Base-by-base conservation (phyloP, 768 basidiomycete genomes). In the Tulasnella sp. region DNA sequence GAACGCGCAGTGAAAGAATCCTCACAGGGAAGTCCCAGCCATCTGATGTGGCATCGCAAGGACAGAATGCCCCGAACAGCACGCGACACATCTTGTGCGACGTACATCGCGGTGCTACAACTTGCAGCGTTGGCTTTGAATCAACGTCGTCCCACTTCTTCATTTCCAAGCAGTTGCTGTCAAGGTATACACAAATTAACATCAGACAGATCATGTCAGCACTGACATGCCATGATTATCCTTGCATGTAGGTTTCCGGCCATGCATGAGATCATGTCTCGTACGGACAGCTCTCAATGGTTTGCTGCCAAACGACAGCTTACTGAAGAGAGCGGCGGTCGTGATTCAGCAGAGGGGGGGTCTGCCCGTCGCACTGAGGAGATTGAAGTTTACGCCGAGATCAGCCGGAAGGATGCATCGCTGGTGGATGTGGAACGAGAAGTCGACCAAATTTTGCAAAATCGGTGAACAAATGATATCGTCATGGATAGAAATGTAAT, bases 341-440 rank as follows among this genome's bases (percentile, higher is more conserved):
- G 19, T 7, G 23, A 53, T 19, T 10, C 24, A n/a, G 24, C 21
- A 9, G 23, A 24, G 21, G 42, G 24, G 32, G 41, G 4, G 11
- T 27, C 24, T n/a, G 21, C 23, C 11, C 34, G 34, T 5, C 34
- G 34, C 7, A 5, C 34, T 7, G 34, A 15, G 15, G 34, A 38
- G 15, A 24, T 41, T 4, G 42, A 56, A 26, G 41, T 34, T 24
- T 56, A 24, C 15, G 55, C 45, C 9, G 55, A 56, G 44, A 43
- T 56, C 4, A 24, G 55, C 15, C 21, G 55, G 21, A 56, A 56
- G 55, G 55, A 56, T 8, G 55, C 41, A 15, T 56, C 55, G 41
- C 55, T 56, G 3, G 55, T 56, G 10, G 55, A 56, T 27, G 55
- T 56, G 24, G 55, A 56, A 21, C 55, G 43, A 23, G 55, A 56